Conservation (phyloP, 352 stramenopile species). For the Globisporangium cystogenes region DNA sequence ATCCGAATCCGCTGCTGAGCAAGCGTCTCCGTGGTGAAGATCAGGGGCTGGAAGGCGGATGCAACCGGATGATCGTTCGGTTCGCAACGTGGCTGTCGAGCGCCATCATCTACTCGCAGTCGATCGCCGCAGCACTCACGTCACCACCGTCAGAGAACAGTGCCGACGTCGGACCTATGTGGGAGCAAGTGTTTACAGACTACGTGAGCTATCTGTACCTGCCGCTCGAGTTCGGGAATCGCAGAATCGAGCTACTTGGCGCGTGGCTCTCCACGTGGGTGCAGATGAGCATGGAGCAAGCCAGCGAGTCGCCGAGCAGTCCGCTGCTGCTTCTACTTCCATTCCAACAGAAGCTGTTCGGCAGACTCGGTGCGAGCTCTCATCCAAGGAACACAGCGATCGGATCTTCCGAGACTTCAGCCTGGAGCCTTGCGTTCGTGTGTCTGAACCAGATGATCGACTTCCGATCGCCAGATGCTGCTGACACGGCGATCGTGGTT, state of each 20-base stretch:
- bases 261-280: slow-evolving; percentile 53
- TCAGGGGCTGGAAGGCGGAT: background rate
- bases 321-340: slow-evolving; percentile 28
- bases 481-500: slow-evolving; percentile 27
- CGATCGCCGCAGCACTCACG: slow-evolving; percentile 6
- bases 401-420: background rate
- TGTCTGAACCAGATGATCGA: slow-evolving; percentile 19
- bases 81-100: slow-evolving; percentile 14
- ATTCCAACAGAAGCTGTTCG: slow-evolving; percentile 48
- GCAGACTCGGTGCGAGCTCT: slow-evolving; percentile 18
- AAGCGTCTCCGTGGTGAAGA: background rate
- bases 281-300: slow-evolving; percentile 21
- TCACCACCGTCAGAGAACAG: background rate
- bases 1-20: background rate
- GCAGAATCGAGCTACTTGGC: slow-evolving; percentile 17
- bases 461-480: background rate
- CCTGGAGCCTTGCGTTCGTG: slow-evolving; percentile 27
- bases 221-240: slow-evolving; percentile 41
- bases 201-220: slow-evolving; percentile 52
- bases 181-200: slow-evolving; percentile 36
- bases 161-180: slow-evolving; percentile 16
- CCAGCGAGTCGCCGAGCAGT: slow-evolving; percentile 3
- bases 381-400: background rate
- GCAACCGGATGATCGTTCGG: background rate
- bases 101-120: slow-evolving; percentile 17